These are phyloP conservation scores for Geotrichum phurueaensis DNA, from an alignment of 1,139 yeast species.

Conservation along the genomic window DNA sequence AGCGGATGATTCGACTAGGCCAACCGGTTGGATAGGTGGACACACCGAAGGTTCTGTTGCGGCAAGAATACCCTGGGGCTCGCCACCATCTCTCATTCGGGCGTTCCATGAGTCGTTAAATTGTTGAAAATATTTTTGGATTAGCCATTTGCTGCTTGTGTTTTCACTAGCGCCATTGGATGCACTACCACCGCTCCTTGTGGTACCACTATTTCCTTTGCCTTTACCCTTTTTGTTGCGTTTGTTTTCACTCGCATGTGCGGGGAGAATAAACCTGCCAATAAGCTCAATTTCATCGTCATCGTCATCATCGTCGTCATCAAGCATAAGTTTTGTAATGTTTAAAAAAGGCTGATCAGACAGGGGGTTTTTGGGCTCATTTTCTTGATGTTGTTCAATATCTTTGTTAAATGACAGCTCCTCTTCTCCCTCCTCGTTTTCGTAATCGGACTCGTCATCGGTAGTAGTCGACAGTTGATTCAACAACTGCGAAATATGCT, in stretches of 20 bases:
- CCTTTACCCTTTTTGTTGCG: slow-evolving; percentile 1
- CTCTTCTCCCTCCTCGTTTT: not conserved
- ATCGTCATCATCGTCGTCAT: not conserved
- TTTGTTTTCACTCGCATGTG: not conserved
- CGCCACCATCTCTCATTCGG: slow-evolving; percentile 29
- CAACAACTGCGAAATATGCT: slow-evolving; percentile 11
- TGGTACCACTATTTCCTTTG: not conserved
- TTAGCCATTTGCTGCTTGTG: slow-evolving; percentile 10
- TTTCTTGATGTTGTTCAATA: not conserved
- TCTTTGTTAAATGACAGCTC: not conserved
- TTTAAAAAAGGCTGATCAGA: not conserved
- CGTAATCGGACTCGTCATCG: slow-evolving; percentile 3
- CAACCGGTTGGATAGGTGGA: slow-evolving; percentile 48
- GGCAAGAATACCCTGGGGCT: slow-evolving; percentile 52
- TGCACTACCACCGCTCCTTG: not conserved
- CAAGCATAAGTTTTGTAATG: slow-evolving; percentile 3
- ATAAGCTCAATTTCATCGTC: slow-evolving; percentile 15
- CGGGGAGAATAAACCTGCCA: slow-evolving; percentile 14
- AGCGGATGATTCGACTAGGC: slow-evolving; percentile 34
- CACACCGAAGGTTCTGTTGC: slow-evolving; percentile 45
- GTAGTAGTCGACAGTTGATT: slow-evolving; percentile 5
- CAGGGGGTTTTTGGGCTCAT: not conserved
- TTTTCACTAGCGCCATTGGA: not conserved
- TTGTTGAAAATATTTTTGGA: slow-evolving; percentile 17
- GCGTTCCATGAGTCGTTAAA: slow-evolving; percentile 19